Conservation (phyloP, 805 yeast genomes). For the Saccharomycopsis guyanensis region DNA sequence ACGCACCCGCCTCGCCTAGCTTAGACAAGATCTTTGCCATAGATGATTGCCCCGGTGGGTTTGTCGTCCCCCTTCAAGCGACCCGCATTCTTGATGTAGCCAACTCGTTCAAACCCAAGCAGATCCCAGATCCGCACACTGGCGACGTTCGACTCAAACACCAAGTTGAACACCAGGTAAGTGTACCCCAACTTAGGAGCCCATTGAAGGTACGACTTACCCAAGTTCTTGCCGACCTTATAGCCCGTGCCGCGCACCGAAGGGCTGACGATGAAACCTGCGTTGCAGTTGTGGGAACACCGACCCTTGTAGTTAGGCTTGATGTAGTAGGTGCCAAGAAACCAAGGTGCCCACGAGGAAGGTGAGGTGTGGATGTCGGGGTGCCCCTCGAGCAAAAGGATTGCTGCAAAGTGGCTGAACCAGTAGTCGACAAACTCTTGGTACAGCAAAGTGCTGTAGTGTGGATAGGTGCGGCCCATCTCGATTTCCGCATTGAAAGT, state of each 20-base stretch:
- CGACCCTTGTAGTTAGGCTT: conserved; percentile 85
- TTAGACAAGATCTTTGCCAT: conserved; percentile 63
- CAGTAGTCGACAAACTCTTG: conserved; percentile 57
- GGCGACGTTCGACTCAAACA: conserved; percentile 72
- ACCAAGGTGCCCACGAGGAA: conserved; percentile 34
- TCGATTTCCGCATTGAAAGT: conserved; percentile 61
- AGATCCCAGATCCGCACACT: conserved; percentile 75
- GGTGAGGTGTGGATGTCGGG: conserved; percentile 8
- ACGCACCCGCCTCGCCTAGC: too few relatives aligned
- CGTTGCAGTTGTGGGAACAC: conserved; percentile 83
- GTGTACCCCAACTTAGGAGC: conserved; percentile 76
- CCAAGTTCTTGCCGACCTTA: conserved; percentile 66
- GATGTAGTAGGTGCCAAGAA: conserved; percentile 70
- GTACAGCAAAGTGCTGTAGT: conserved; percentile 32
- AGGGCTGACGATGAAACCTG: conserved; percentile 68
- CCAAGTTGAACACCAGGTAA: conserved; percentile 82
- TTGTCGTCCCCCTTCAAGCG: conserved; percentile 53
- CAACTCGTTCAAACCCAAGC: conserved; percentile 75
- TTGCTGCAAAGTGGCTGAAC: conserved; percentile 58
- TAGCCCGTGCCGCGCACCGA: conserved; percentile 44
- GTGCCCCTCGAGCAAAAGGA: conserved; percentile 43
- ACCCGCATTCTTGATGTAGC: conserved; percentile 68
- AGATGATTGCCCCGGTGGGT: conserved; percentile 71
- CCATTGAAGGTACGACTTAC: conserved; percentile 54
- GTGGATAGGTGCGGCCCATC: conserved; percentile 73